Evolutionary conservation across 768 basidiomycete species (phyloP), one percentile per base, ranked within the genome.

Genomic region (Pulveroboletus sp.): DNA sequence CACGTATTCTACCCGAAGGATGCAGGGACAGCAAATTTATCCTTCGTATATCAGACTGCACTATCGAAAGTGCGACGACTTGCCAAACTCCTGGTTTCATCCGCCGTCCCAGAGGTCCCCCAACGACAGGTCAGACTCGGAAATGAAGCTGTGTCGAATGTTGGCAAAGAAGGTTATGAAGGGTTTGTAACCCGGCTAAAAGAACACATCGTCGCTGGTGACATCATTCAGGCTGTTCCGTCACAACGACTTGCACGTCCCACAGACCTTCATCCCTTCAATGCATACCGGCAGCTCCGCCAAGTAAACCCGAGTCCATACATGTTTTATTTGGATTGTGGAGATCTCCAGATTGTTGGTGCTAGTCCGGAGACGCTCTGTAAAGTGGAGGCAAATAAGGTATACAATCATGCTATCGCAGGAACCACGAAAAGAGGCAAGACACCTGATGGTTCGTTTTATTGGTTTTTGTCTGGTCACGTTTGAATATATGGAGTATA

Each of bases 151-250:
- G 77, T 83, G 8, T 95, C 93, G 10, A 98, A 98, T 63, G 89
- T 98, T 16, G 96, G 96, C 16, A 89, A 92, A 68, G 80, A 76
- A 38, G 96, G 96, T 0, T 99, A 98, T 68, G 85, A 97, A 65
- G 69, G 68, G 5, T 95, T 94, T 61, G 96, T 99, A 13, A 92
- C 93, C 38, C 82, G 77, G 47, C 74, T 99, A 48, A 98, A 97
- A 74, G 78, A 95, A 62, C 93, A 92, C 64, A 96, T 99, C 47
- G 76, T 98, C 49, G 88, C 86, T 16, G 96, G 96, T 24, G 94
- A 99, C 70, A 97, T 99, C 63, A 98, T 99, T 57, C 96, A 99
- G 69, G 96, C 96, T 2, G 96, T 99, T 7, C 96, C 96, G 8
- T 94, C 92, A 10, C 96, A 98, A 67, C 78, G 94, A 24, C 74